phyloP scores from a whole-genome alignment of 768 basidiomycete species.

The Pulveroboletus ravenelii region DNA sequence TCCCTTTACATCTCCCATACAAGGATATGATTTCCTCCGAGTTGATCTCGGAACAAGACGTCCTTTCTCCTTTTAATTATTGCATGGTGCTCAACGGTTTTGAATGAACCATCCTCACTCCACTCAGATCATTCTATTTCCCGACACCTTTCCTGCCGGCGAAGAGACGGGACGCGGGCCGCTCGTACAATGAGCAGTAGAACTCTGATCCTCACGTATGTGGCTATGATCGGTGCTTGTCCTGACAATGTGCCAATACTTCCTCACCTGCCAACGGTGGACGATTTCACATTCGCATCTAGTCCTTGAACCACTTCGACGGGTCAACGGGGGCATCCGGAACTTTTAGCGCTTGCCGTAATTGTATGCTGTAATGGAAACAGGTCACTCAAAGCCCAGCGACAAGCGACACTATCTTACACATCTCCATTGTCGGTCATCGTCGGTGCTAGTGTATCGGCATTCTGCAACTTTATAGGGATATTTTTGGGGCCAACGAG shows the following conservation, averaged over 20 bases:
- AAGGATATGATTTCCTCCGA: neutral
- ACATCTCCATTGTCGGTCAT: conserved; percentile 54
- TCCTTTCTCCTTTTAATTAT: neutral
- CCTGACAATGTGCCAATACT: too few species aligned
- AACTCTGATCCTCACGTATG: neutral
- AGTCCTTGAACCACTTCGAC: neutral
- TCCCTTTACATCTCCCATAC: neutral
- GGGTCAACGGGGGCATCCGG: too few species aligned
- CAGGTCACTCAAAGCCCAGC: neutral
- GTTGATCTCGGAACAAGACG: neutral
- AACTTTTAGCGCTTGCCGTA: too few species aligned
- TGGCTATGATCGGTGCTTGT: too few species aligned
- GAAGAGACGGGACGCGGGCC: too few species aligned
- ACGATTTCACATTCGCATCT: neutral
- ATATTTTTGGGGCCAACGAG: conserved; percentile 55
- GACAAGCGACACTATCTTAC: conserved; percentile 17
- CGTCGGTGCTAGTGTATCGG: conserved; percentile 54
- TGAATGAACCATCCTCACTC: neutral
- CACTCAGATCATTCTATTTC: neutral
- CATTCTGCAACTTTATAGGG: conserved; percentile 49
- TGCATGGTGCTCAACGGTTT: neutral
- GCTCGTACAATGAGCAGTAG: neutral
- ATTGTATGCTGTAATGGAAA: too few species aligned
- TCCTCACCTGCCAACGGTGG: neutral
- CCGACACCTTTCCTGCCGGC: too few species aligned